Evolutionary conservation across 164 flowering plant species (phyloP).

Genomic region (Magnolia sinica): DNA sequence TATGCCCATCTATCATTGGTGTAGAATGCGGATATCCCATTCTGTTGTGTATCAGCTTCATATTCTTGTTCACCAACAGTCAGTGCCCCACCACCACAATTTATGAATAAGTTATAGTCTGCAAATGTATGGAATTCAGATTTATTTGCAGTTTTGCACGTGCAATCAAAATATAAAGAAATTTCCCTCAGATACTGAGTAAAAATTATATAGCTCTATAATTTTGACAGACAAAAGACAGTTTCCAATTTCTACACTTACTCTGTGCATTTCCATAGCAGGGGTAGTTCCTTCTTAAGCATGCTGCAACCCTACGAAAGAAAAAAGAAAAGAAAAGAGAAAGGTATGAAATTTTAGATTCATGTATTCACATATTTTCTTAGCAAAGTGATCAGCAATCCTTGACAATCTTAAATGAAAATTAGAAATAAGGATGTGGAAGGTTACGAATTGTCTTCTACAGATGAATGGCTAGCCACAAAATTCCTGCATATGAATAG

Average conservation of each 20-base stretch:
- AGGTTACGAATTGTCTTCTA: constrained; percentile 42
- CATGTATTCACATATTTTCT: not conserved
- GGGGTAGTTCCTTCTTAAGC: constrained; percentile 61
- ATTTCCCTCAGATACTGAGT: not conserved
- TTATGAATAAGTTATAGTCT: constrained; percentile 13
- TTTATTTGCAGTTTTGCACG: not conserved
- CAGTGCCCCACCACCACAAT: constrained; percentile 15
- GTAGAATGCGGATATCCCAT: constrained; percentile 4
- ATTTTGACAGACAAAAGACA: not conserved
- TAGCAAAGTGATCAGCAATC: too few species aligned
- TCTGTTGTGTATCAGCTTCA: constrained; percentile 4
- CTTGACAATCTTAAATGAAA: not conserved
- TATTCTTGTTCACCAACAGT: constrained; percentile 6
- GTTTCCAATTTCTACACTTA: constrained; percentile 25
- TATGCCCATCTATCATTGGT: constrained; percentile 15
- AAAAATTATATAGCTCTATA: not conserved
- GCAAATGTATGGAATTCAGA: constrained; percentile 1
- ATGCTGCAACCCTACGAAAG: constrained; percentile 40
- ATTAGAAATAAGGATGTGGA: not conserved
- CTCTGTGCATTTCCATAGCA: constrained; percentile 42
- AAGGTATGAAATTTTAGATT: not conserved
- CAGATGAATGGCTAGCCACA: constrained; percentile 39
- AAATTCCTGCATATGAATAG: constrained; percentile 41
- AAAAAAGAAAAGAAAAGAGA: not conserved
- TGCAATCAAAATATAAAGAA: not conserved